Percentiles rank a stretch among this genome's conserved stretches.
Evolutionary conservation across 2,329 filamentous ascomycete species (phyloP).

Genomic region (Cryphonectria parasitica): DNA sequence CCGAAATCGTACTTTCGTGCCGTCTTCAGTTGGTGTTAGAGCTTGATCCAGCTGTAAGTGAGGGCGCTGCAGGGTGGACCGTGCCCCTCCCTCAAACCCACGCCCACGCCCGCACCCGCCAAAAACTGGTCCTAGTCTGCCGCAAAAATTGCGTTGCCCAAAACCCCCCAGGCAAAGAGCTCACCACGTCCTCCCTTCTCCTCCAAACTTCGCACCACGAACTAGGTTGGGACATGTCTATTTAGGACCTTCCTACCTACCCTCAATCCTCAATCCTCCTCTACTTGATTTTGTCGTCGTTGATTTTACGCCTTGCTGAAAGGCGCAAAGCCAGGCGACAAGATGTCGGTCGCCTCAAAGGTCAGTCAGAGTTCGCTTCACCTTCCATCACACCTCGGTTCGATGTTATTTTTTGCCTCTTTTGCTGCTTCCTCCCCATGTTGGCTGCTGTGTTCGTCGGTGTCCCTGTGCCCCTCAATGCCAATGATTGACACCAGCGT

Average conservation of each 20-base stretch:
- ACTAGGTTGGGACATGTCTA: constrained; percentile 27
- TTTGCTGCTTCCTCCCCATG: neutral
- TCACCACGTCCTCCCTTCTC: constrained; percentile 25
- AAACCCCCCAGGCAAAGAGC: constrained; percentile 24
- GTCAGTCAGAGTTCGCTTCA: constrained; percentile 43
- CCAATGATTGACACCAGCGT: neutral
- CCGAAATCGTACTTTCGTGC: neutral
- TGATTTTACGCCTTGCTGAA: constrained; percentile 50
- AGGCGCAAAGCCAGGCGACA: constrained; percentile 60
- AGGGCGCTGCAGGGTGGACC: constrained; percentile 16
- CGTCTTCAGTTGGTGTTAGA: neutral
- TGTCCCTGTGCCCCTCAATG: neutral
- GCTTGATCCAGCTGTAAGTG: neutral
- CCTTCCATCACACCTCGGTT: constrained; percentile 1
- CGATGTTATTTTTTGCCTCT: neutral
- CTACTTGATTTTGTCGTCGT: constrained; percentile 31
- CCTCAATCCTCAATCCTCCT: constrained; percentile 15
- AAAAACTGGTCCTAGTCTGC: constrained; percentile 15
- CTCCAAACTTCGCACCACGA: constrained; percentile 26
- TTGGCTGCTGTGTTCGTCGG: constrained; percentile 3
- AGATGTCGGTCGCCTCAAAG: constrained; percentile 66
- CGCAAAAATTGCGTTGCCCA: constrained; percentile 30
- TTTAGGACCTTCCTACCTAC: constrained; percentile 24
- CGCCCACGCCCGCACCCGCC: constrained; percentile 16
- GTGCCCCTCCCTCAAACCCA: constrained; percentile 19